Evolutionary conservation across 345 rosid genomes (phyloP), one percentile per base, ranked within the genome.

Genomic region (Pugionium cornutum): DNA sequence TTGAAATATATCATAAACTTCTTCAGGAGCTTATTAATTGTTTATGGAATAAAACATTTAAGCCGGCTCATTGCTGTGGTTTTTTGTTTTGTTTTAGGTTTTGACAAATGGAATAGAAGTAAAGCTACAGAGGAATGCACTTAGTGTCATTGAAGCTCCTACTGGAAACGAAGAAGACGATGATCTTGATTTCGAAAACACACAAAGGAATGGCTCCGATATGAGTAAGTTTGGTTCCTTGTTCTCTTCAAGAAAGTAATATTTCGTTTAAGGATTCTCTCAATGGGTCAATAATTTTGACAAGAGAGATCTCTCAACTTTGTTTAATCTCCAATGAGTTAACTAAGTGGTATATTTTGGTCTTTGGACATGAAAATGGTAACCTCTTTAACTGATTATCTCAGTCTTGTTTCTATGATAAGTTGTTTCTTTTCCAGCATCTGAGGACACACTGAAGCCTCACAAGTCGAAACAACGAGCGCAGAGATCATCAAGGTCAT

Each of bases 71-170:
- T 18, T 18, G 18, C 18, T 18, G 18, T 18, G 18, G 18, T 18
- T 18, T 18, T 18, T 6, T 42, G 34, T 67, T 44, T 60, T 34
- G 29, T 11, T 63, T 39, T 75, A 94, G 99, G 99, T 94, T 47
- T 86, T 94, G 57, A 94, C 99, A 0, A 94, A 94, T 75, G 99
- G 99, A 37, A 90, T 90, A 31, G 99, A 94, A 81, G 99, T 94
- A 39, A 94, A 94, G 77, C 81, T 94, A 48, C 99, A 94, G 83
- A 82, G 99, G 72, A 94, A 94, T 83, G 99, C 99, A 0, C 99
- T 94, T 9, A 90, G 97, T 64, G 97, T 94, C 68, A 72, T 94
- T 61, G 99, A 90, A 85, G 84, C 84, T 72, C 96, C 99, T 33
- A 90, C 92, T n/a, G 99, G 99, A 29, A 85, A 90, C 46, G 99